Conservation (phyloP, 768 basidiomycete species). For the Trametopsis cervina region DNA sequence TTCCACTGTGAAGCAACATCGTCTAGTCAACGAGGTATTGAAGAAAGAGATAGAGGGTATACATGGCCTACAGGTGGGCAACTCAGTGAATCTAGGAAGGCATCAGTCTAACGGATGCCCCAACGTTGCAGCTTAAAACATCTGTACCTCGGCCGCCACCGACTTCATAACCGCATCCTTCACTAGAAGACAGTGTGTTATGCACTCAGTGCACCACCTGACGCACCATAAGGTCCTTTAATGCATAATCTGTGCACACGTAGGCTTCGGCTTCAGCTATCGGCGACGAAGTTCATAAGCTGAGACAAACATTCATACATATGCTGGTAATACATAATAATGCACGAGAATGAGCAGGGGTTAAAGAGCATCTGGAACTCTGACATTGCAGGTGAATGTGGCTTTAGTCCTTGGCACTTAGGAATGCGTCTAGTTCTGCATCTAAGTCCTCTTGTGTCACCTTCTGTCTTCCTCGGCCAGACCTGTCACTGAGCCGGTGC, state of each 20-base stretch:
- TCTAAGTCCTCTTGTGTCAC: constrained; percentile 76
- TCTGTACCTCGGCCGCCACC: constrained; percentile 8
- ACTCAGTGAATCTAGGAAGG: background rate
- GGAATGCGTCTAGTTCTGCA: constrained; percentile 75
- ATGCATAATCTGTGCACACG: too few species aligned
- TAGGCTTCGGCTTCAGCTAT: too few species aligned
- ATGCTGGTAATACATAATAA: too few species aligned
- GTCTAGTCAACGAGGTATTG: constrained; percentile 76
- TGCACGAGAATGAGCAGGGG: too few species aligned
- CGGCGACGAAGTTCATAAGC: too few species aligned
- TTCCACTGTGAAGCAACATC: constrained; percentile 88
- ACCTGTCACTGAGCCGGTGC: constrained; percentile 12
- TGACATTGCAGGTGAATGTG: too few species aligned
- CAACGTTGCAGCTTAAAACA: constrained; percentile 18
- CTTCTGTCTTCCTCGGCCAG: constrained; percentile 32
- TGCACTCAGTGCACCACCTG: too few species aligned
- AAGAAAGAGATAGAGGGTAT: constrained; percentile 88
- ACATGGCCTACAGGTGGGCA: constrained; percentile 85
- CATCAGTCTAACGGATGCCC: background rate
- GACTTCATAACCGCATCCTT: background rate
- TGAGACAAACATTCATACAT: too few species aligned
- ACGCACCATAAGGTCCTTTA: too few species aligned
- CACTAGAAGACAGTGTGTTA: too few species aligned
- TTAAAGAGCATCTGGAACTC: too few species aligned
- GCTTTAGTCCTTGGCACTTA: constrained; percentile 45